Percentiles rank a stretch among this genome's conserved stretches.
phyloP scores from a whole-genome alignment of 306 rosid genomes.

The Ceratonia siliqua region DNA sequence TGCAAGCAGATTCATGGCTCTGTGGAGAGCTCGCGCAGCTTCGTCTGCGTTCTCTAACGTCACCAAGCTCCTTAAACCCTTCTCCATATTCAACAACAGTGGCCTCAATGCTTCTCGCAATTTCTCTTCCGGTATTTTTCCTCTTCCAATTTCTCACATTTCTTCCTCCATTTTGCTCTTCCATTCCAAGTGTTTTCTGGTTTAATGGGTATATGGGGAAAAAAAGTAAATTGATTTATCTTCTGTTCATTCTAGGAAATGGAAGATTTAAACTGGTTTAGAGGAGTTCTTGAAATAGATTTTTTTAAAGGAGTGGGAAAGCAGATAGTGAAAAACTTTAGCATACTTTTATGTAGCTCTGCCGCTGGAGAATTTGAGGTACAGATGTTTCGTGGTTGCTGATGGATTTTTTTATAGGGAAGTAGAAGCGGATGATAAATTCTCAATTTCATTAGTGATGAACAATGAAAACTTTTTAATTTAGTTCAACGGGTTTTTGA shows the following conservation, averaged over 20 bases:
- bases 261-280: not conserved
- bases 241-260: not conserved
- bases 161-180: not conserved
- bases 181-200: not conserved
- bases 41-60: not conserved
- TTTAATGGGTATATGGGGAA: not conserved
- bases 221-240: not conserved
- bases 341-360: not conserved
- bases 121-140: slow-evolving; percentile 11
- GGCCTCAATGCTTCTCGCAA: not conserved
- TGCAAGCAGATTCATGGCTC: slow-evolving; percentile 18
- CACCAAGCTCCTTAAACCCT: not conserved
- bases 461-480: not conserved
- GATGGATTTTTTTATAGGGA: not conserved
- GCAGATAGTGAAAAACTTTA: not conserved
- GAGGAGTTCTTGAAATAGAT: not conserved
- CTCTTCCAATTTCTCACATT: not conserved
- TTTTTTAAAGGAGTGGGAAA: not conserved
- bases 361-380: not conserved
- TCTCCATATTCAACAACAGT: not conserved
- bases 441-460: not conserved
- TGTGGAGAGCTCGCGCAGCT: slow-evolving; percentile 29
- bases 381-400: not conserved
- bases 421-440: not conserved
- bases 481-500: not conserved